Evolutionary conservation across 2,329 filamentous ascomycete genomes (phyloP).

Genomic region (Fusarium subtropicale): DNA sequence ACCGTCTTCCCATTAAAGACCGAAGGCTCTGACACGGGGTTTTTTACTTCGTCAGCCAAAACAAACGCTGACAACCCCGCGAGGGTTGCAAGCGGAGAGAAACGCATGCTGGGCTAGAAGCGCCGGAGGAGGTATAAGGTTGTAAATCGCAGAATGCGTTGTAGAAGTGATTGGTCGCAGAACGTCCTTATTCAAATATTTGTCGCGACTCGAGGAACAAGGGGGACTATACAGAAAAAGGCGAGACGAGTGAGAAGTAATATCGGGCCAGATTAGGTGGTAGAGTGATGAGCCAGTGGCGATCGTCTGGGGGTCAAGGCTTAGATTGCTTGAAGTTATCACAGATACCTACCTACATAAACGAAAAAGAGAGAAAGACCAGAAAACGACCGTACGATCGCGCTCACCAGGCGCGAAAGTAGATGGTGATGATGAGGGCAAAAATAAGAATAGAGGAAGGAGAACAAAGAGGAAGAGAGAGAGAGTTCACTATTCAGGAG

Average conservation of each 20-base stretch:
- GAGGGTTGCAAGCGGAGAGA: slow-evolving; percentile 58
- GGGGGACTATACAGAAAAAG: not conserved
- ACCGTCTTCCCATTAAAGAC: slow-evolving; percentile 75
- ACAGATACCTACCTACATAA: slow-evolving; percentile 7
- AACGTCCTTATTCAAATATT: not conserved
- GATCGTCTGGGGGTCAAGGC: slow-evolving; percentile 24
- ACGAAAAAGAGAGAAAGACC: slow-evolving; percentile 15
- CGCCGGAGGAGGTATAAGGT: slow-evolving; percentile 22
- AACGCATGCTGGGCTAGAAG: slow-evolving; percentile 48
- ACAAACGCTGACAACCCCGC: slow-evolving; percentile 55
- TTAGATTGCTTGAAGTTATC: slow-evolving; percentile 23
- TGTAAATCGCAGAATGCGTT: not conserved
- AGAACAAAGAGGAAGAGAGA: slow-evolving; percentile 21
- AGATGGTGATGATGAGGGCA: slow-evolving; percentile 27
- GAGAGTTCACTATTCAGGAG: slow-evolving; percentile 33
- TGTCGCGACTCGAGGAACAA: not conserved
- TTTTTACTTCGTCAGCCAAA: slow-evolving; percentile 51
- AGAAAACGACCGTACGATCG: slow-evolving; percentile 31
- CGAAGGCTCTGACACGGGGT: slow-evolving; percentile 57
- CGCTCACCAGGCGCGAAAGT: slow-evolving; percentile 39
- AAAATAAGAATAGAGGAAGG: slow-evolving; percentile 22
- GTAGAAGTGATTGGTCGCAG: slow-evolving; percentile 3
- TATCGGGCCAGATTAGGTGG: slow-evolving; percentile 15
- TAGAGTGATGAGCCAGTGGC: slow-evolving; percentile 36
- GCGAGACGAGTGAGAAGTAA: slow-evolving; percentile 13